Evolutionary conservation across 768 basidiomycete species (phyloP).

Genomic region (Tricholomella constricta): DNA sequence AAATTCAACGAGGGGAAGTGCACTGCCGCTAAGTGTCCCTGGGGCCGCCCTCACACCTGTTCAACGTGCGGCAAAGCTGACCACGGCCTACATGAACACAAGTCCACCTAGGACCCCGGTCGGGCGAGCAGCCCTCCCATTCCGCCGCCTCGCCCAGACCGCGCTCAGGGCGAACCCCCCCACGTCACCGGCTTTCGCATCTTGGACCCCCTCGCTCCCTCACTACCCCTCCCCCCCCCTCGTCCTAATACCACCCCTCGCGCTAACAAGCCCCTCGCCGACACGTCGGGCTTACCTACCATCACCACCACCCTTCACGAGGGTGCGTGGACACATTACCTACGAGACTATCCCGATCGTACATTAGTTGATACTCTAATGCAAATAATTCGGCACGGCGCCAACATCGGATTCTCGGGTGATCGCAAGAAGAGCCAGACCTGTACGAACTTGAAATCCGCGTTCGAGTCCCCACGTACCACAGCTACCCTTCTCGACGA

Average conservation of each 20-base stretch:
- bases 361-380: conserved; percentile 24
- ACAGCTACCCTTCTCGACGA: conserved; percentile 5
- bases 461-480: conserved; percentile 15
- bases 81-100: background rate
- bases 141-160: background rate
- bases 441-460: conserved; percentile 28
- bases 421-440: conserved; percentile 10
- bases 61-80: background rate
- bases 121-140: background rate
- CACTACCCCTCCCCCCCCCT: background rate
- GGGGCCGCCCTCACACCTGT: background rate
- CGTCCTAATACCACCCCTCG: conserved; percentile 27
- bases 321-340: conserved; percentile 22
- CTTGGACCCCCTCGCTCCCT: background rate
- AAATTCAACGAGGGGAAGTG: background rate
- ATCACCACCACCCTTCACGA: conserved; percentile 17
- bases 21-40: background rate
- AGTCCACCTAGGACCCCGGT: background rate
- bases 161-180: no score
- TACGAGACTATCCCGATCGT: conserved; percentile 30
- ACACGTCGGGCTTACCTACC: background rate
- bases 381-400: conserved; percentile 29
- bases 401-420: conserved; percentile 25
- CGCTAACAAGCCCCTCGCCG: conserved; percentile 13
- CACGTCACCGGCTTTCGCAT: no score